Conservation (phyloP, 148 eudicot species). For the Vaccinium macrocarpon region DNA sequence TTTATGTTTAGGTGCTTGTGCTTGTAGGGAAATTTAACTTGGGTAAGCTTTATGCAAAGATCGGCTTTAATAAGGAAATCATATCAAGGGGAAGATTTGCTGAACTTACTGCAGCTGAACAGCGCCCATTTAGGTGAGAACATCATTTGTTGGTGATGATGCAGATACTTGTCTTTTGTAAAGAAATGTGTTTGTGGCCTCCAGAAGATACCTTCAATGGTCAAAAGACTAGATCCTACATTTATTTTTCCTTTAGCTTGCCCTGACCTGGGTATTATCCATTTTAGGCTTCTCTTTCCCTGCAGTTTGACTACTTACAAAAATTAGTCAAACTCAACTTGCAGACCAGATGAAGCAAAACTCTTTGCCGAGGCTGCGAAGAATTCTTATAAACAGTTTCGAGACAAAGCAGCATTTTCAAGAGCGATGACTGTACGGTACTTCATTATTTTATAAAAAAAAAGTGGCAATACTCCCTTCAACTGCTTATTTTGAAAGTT, state of each 20-base stretch:
- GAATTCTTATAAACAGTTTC: slow-evolving; percentile 63
- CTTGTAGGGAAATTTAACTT: slow-evolving; percentile 71
- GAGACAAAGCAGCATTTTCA: slow-evolving; percentile 90
- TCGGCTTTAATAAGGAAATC: slow-evolving; percentile 90
- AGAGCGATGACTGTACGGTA: slow-evolving; percentile 80
- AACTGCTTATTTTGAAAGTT: neutral
- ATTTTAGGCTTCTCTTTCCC: slow-evolving; percentile 5
- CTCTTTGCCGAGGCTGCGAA: slow-evolving; percentile 79
- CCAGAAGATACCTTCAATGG: neutral
- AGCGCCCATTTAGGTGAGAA: slow-evolving; percentile 79
- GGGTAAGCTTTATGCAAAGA: slow-evolving; percentile 74
- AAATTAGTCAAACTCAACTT: slow-evolving; percentile 11
- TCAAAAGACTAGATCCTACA: neutral
- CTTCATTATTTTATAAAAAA: neutral
- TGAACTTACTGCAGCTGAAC: slow-evolving; percentile 89
- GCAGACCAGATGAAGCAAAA: slow-evolving; percentile 85
- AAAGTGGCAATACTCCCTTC: neutral
- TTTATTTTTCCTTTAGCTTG: neutral
- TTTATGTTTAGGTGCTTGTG: slow-evolving; percentile 12
- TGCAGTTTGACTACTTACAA: neutral
- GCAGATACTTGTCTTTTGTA: neutral
- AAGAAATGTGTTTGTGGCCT: neutral
- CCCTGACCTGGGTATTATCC: neutral
- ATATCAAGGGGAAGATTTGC: slow-evolving; percentile 89
- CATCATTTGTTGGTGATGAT: slow-evolving; percentile 2